Base-by-base conservation (phyloP, 2,329 filamentous ascomycete species). In the Colletotrichum noveboracense region DNA sequence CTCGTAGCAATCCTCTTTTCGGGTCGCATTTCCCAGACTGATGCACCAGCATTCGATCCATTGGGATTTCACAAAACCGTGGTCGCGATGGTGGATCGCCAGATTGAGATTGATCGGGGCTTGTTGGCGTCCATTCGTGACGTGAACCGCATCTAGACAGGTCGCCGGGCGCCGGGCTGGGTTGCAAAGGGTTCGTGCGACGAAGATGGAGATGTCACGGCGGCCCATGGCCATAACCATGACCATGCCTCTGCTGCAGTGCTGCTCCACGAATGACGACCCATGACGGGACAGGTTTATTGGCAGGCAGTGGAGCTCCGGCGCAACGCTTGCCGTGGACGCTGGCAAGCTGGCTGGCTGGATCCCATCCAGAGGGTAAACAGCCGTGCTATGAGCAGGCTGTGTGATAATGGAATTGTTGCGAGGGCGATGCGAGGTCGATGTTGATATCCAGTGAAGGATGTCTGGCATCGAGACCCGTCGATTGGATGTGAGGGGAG, bases 391-490 rank as follows among this genome's bases (percentile, higher is more conserved):
- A 66, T 61, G 21, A 14, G 30, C 60, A 36, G 52, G 61, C 60
- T 16, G 67, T 21, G 30, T 12, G 48, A 71, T 60, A n/a, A 60
- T 61, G 62, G 18, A 48, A 38, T 26, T 72, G 24, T n/a, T 28
- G 68, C 21, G 48, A 24, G 38, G 61, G 61, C 18, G 24, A 66
- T 48, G 43, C 52, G 36, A 55, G 68, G 24, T 38, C 61, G 72
- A 75, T 72, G 30, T 52, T 67, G 69, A 43, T 48, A 72, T 67
- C 61, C 56, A 36, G 62, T 24, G 38, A 75, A 64, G 73, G 62
- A 55, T 72, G 34, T 26, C 26, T 34, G 32, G 56, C 73, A 75
- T 75, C 73, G 69, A 66, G 38, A 75, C 13, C 43, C 55, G 34
- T 34, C 69, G 43, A 68, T 72, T 75, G 69, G 70, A 26, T 13